Percentiles rank a stretch among this genome's conserved stretches.
Evolutionary conservation across 495 filamentous ascomycete genomes (phyloP).

Genomic region (Poronia punctata): DNA sequence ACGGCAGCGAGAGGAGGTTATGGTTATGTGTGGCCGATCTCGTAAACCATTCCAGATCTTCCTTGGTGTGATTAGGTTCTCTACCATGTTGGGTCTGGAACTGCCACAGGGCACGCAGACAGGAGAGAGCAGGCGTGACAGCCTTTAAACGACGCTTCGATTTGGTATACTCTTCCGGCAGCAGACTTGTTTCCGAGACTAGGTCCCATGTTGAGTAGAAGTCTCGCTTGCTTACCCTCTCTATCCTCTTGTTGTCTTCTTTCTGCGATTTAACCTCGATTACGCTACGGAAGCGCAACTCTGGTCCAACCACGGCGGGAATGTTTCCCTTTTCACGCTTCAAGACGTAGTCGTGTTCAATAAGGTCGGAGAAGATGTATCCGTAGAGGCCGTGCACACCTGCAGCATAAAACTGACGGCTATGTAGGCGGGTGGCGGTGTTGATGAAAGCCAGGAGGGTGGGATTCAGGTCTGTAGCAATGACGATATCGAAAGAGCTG

Average conservation of each 20-base stretch:
- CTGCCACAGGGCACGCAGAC: slow-evolving; percentile 77
- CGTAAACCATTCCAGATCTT: slow-evolving; percentile 65
- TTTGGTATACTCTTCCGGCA: slow-evolving; percentile 62
- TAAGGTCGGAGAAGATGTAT: slow-evolving; percentile 88
- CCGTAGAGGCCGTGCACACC: slow-evolving; percentile 87
- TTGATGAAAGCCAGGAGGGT: slow-evolving; percentile 69
- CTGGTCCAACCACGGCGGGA: slow-evolving; percentile 52
- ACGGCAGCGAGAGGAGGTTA: slow-evolving; percentile 67
- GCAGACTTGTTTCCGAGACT: slow-evolving; percentile 62
- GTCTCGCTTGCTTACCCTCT: slow-evolving; percentile 90
- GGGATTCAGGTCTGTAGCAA: slow-evolving; percentile 84
- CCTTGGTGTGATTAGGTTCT: slow-evolving; percentile 22
- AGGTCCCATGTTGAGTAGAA: slow-evolving; percentile 74
- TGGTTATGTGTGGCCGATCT: slow-evolving; percentile 67
- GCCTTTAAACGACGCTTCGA: slow-evolving; percentile 60
- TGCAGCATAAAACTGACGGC: slow-evolving; percentile 81
- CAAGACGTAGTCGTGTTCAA: slow-evolving; percentile 79
- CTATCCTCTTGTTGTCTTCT: slow-evolving; percentile 63
- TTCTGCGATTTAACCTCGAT: slow-evolving; percentile 63
- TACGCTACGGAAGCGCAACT: slow-evolving; percentile 72
- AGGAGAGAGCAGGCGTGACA: slow-evolving; percentile 74
- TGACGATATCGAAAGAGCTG: slow-evolving; percentile 71
- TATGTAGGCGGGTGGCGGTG: slow-evolving; percentile 65
- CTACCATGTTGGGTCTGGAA: slow-evolving; percentile 46
- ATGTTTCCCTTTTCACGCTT: slow-evolving; percentile 77